Percentiles rank a stretch among this genome's conserved stretches.
Conservation (phyloP, 2,329 filamentous ascomycete genomes). For the Eurotiales sp. region DNA sequence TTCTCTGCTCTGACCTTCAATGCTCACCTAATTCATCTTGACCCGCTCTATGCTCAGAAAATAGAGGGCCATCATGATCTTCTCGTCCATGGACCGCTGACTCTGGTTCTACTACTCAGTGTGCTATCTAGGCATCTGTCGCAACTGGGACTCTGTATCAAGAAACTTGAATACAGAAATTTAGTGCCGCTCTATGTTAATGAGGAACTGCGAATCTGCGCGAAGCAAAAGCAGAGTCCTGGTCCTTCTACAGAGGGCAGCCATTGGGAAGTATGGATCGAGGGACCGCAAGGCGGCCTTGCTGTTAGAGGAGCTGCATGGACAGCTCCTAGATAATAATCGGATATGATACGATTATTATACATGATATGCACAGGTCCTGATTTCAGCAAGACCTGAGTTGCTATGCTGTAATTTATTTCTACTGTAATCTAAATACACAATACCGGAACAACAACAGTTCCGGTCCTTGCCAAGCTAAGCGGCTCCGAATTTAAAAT, state of each 20-base stretch:
- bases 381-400: too few species aligned
- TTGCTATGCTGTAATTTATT: neutral
- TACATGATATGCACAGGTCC: too few species aligned
- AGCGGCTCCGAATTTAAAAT: conserved; percentile 11
- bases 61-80: conserved; percentile 71
- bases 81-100: conserved; percentile 84
- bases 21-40: conserved; percentile 84
- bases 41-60: conserved; percentile 64
- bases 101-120: conserved; percentile 70
- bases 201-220: conserved; percentile 68
- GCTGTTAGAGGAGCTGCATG: conserved; percentile 57
- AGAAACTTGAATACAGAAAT: conserved; percentile 72
- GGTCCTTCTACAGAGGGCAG: conserved; percentile 21
- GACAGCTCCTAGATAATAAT: conserved; percentile 12
- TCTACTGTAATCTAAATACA: neutral
- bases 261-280: conserved; percentile 63
- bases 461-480: neutral
- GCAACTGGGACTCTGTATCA: conserved; percentile 39
- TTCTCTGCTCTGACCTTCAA: conserved; percentile 92
- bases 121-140: conserved; percentile 57
- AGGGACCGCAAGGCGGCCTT: conserved; percentile 58
- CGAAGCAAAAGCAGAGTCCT: conserved; percentile 48
- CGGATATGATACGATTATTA: too few species aligned
- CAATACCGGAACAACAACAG: conserved; percentile 6
- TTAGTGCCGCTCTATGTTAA: conserved; percentile 73